These are phyloP conservation scores for Kondoa malvinella DNA, from an alignment of 768 basidiomycete species.

Conservation along the genomic window DNA sequence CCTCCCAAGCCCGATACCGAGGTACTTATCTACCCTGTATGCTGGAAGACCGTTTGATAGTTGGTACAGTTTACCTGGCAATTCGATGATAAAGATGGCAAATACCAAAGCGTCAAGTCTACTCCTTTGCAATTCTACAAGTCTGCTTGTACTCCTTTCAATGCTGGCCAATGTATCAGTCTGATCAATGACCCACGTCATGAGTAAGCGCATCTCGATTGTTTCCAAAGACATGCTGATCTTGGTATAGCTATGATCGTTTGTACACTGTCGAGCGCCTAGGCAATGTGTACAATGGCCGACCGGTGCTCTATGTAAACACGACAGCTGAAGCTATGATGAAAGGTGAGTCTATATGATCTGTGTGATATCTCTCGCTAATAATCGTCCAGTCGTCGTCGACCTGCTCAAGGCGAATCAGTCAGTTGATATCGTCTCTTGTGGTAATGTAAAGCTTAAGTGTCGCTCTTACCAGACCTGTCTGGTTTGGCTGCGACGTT, in stretches of 20 bases:
- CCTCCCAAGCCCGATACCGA: conserved; percentile 55
- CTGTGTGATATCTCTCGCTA: background rate
- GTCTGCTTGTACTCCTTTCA: conserved; percentile 36
- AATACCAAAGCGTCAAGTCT: conserved; percentile 42
- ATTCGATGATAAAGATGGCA: conserved; percentile 65
- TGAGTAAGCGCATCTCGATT: conserved; percentile 37
- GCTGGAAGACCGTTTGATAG: background rate
- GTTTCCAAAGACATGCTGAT: no score
- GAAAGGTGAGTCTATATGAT: conserved; percentile 60
- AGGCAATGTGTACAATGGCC: conserved; percentile 78
- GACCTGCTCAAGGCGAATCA: conserved; percentile 32
- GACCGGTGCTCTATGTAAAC: conserved; percentile 55
- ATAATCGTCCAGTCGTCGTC: conserved; percentile 42
- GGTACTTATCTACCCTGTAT: background rate
- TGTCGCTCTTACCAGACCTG: no score
- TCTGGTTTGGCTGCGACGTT: conserved; percentile 75
- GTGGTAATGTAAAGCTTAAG: no score
- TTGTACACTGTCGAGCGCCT: conserved; percentile 83
- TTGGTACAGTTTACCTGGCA: conserved; percentile 54
- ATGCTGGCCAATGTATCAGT: conserved; percentile 50
- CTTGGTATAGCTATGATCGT: conserved; percentile 37
- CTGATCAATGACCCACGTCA: conserved; percentile 91
- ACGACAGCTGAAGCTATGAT: conserved; percentile 63
- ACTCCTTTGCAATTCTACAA: conserved; percentile 67
- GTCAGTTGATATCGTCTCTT: no score